Evolutionary conservation across 306 rosid species (phyloP).

Genomic region (Quercus aquifolioides): DNA sequence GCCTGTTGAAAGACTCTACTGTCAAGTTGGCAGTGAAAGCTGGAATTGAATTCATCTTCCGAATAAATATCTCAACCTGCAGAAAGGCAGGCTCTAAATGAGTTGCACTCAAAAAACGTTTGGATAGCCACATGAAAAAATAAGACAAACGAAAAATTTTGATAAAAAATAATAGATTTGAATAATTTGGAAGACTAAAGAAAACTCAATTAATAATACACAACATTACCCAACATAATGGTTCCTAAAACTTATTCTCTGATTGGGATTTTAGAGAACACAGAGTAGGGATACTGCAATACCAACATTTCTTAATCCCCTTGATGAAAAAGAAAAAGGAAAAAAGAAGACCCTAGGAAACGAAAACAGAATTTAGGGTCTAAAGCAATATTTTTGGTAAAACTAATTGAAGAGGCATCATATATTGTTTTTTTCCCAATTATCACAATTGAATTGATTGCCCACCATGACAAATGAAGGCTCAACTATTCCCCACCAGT

Average conservation of each 20-base stretch:
- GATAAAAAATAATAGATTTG: background rate
- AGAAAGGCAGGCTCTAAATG: constrained; percentile 13
- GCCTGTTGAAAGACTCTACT: constrained; percentile 89
- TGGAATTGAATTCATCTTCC: constrained; percentile 90
- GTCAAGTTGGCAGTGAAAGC: constrained; percentile 97
- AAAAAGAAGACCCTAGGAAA: background rate
- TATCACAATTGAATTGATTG: background rate
- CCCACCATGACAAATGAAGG: background rate
- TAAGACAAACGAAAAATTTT: background rate
- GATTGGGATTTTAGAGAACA: background rate
- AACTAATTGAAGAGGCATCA: background rate
- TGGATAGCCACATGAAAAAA: constrained; percentile 9
- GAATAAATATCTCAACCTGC: constrained; percentile 87
- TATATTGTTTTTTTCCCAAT: background rate
- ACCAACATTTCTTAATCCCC: background rate
- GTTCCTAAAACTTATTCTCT: background rate
- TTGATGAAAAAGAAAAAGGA: background rate
- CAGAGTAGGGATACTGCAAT: background rate
- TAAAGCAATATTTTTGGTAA: background rate
- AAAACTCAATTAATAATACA: background rate
- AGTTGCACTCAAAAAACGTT: constrained; percentile 4
- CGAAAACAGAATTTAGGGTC: background rate
- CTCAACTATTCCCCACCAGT: background rate
- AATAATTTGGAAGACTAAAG: background rate
- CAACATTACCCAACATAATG: background rate